These are phyloP conservation scores for Discostella pseudostelligera DNA, from an alignment of 108 stramenopile genomes.

Conservation along the genomic window DNA sequence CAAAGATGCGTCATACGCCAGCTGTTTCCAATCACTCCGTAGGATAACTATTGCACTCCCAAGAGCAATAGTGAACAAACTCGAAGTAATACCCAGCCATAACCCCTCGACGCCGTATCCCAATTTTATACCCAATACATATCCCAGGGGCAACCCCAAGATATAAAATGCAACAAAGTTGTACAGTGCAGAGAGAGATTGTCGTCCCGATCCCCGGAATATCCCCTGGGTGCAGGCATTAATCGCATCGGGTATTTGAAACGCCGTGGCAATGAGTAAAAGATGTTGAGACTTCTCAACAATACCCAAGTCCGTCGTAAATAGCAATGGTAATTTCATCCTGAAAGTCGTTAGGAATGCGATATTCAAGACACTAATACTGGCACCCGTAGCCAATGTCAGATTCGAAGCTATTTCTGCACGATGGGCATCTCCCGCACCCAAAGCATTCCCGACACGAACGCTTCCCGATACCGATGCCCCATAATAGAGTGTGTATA, in stretches of 20 bases:
- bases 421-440: slow-evolving; percentile 41
- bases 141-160: slow-evolving; percentile 45
- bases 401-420: slow-evolving; percentile 36
- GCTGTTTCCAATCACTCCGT: slow-evolving; percentile 31
- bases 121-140: slow-evolving; percentile 16
- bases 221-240: slow-evolving; percentile 25
- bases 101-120: slow-evolving; percentile 28
- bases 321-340: slow-evolving; percentile 25
- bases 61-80: slow-evolving; percentile 12
- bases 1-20: slow-evolving; percentile 17
- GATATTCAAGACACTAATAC: slow-evolving; percentile 27
- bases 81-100: slow-evolving; percentile 40
- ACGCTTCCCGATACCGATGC: slow-evolving; percentile 34
- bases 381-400: slow-evolving; percentile 7
- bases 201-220: slow-evolving; percentile 42
- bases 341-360: slow-evolving; percentile 26
- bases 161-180: slow-evolving; percentile 49
- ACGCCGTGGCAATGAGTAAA: slow-evolving; percentile 33
- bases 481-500: slow-evolving; percentile 44
- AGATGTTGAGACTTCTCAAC: slow-evolving; percentile 23
- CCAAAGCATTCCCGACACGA: slow-evolving; percentile 50
- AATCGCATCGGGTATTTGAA: slow-evolving; percentile 50
- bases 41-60: slow-evolving; percentile 17
- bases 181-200: slow-evolving; percentile 32
- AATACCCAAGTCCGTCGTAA: slow-evolving; percentile 41